Conservation (phyloP, 208 protist species). For the Tritrichomonas musculus region DNA sequence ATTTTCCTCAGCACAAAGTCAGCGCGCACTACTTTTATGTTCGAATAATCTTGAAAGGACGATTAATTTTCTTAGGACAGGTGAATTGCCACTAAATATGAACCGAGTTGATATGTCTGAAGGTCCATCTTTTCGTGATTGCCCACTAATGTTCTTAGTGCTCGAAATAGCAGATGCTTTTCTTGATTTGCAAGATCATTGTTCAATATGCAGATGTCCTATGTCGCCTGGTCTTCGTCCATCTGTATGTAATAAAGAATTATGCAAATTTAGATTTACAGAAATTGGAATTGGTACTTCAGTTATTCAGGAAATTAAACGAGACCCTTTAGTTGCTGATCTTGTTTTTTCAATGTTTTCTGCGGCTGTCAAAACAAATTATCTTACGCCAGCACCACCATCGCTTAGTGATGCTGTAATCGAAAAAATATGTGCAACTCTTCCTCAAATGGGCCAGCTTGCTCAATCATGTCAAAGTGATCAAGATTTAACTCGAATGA, state of each 20-base stretch:
- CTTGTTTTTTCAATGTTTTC: background rate
- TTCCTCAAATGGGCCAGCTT: background rate
- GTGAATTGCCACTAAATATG: background rate
- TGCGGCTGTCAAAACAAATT: background rate
- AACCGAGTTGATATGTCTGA: background rate
- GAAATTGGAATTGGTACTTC: background rate
- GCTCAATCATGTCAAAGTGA: background rate
- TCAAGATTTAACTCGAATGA: background rate
- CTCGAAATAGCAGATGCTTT: background rate
- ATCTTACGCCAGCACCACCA: background rate
- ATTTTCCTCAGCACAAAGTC: background rate
- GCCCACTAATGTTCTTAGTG: background rate
- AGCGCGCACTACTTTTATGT: background rate
- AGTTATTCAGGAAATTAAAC: background rate
- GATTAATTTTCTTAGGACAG: background rate
- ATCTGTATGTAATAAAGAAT: conserved; percentile 8
- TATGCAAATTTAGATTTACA: conserved; percentile 21
- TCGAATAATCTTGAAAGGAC: background rate
- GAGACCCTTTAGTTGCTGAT: background rate
- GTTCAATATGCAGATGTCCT: background rate
- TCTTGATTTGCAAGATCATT: background rate
- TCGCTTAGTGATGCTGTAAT: background rate
- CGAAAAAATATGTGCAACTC: background rate
- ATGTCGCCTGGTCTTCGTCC: background rate
- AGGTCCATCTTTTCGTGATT: background rate